A percentile compares a stretch with the other conserved stretches of the same genome.
Conservation (phyloP, 345 rosid genomes). For the Citrus australasica region DNA sequence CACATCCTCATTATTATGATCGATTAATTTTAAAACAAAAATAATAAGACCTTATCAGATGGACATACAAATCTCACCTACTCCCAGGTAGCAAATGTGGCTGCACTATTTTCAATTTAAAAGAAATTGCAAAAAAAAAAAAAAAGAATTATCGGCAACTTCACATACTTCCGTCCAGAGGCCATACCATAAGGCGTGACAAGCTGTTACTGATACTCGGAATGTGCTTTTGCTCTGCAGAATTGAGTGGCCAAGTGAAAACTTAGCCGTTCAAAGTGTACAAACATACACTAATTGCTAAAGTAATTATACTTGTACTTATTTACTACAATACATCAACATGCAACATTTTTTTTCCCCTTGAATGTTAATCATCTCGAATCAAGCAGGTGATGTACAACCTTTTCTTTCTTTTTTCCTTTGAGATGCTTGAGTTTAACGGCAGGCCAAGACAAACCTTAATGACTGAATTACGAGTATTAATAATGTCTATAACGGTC, state of each 20-base stretch:
- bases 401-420: too few relatives aligned
- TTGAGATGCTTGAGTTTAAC: neutral
- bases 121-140: too few relatives aligned
- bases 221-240: neutral
- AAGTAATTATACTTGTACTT: neutral
- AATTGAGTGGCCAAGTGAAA: neutral
- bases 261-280: neutral
- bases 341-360: neutral
- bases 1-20: neutral
- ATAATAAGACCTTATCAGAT: neutral
- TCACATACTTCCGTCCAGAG: neutral
- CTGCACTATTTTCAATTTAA: too few relatives aligned
- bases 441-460: conserved; percentile 6
- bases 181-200: neutral
- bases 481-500: conserved; percentile 55
- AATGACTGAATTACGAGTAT: conserved; percentile 7
- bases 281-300: neutral
- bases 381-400: neutral
- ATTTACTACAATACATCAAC: neutral
- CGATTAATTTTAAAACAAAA: neutral
- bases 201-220: neutral
- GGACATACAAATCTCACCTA: neutral
- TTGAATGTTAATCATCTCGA: neutral
- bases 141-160: neutral
- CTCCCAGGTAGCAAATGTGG: too few relatives aligned